Percentiles rank a stretch among this genome's conserved stretches.
These are phyloP conservation scores for Coemansia sp. DNA, from an alignment of 192 early-diverging fungal genomes.

Conservation along the genomic window DNA sequence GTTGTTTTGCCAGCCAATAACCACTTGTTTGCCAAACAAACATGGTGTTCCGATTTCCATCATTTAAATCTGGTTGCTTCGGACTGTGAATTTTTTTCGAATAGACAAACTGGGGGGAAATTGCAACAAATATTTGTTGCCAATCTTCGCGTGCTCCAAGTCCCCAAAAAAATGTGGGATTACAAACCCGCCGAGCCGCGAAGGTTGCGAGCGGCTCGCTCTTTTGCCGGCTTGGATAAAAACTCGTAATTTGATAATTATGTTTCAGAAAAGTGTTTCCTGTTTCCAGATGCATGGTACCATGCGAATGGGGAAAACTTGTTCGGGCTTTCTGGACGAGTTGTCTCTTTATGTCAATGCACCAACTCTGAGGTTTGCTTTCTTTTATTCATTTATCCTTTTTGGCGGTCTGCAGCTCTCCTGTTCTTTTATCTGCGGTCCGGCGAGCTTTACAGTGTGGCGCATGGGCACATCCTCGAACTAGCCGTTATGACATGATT, in stretches of 20 bases:
- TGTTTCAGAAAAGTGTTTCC: not conserved
- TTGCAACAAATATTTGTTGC: not conserved
- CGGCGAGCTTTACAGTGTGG: too few species aligned
- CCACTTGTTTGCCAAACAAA: not conserved
- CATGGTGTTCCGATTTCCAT: conserved; percentile 1
- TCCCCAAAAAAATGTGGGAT: not conserved
- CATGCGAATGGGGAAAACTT: too few species aligned
- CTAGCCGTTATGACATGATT: not conserved
- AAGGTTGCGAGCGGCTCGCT: not conserved
- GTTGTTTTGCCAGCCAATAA: conserved; percentile 18
- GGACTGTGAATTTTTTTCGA: not conserved
- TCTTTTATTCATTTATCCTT: too few species aligned
- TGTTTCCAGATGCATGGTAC: too few species aligned
- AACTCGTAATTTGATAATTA: not conserved
- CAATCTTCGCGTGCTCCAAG: not conserved
- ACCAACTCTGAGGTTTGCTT: too few species aligned
- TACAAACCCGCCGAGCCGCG: not conserved
- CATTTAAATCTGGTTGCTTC: not conserved
- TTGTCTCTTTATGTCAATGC: too few species aligned
- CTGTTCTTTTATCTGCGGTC: too few species aligned
- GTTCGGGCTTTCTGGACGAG: too few species aligned
- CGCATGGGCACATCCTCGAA: too few species aligned
- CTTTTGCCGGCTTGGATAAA: too few species aligned
- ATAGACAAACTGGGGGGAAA: not conserved
- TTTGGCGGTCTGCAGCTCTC: too few species aligned